Base-by-base conservation (phyloP, 1,284 basidiomycete genomes). In the Fomitopsis schrenkii region DNA sequence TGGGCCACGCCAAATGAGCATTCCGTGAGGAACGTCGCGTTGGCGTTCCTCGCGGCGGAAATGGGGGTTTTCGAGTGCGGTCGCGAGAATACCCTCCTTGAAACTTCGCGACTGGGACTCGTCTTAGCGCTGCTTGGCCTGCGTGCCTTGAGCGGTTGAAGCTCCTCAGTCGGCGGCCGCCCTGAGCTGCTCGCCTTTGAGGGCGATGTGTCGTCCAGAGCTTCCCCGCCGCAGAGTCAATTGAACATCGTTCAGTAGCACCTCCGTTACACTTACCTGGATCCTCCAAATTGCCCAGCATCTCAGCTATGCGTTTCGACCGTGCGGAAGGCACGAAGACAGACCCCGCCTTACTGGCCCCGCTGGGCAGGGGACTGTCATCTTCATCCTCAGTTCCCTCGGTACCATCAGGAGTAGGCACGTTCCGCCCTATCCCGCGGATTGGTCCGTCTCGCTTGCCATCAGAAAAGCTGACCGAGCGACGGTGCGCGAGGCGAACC, bases 401-500 rank as follows among this genome's bases (percentile, higher is more conserved):
- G 22, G 76, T 74, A 26, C 68, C 70, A 62, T 70, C 70, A 19
- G 70, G 71, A 6, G 70, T 70, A 10, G 70, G 68, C 5, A 62
- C 59, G 59, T 78, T 80, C 54, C 74, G 70, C 22, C 72, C 77
- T 53, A 91, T 75, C 22, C 89, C 91, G 58, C 81, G 78, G 54
- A 95, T 95, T 41, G 91, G 93, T 5, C 95, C 94, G 45, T 90
- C 87, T 62, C 83, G 83, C 70, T 89, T 91, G 5, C 95, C 94
- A 71, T 98, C 95, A 19, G 94, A 96, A 76, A 98, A 98, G 73
- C 93, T 95, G 58, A 98, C 95, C 50, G 93, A 95, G 36, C 95
- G 85, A 30, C 87, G 84, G 63, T 87, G 82, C 1, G 73, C 74
- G 15, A 74, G 65, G 55, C 68, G 75, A 56, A 77, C 78, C 28